Percentiles rank a stretch among this genome's conserved stretches.
Conservation (phyloP, 2,329 filamentous ascomycete genomes). For the Trichophyton verrucosum region DNA sequence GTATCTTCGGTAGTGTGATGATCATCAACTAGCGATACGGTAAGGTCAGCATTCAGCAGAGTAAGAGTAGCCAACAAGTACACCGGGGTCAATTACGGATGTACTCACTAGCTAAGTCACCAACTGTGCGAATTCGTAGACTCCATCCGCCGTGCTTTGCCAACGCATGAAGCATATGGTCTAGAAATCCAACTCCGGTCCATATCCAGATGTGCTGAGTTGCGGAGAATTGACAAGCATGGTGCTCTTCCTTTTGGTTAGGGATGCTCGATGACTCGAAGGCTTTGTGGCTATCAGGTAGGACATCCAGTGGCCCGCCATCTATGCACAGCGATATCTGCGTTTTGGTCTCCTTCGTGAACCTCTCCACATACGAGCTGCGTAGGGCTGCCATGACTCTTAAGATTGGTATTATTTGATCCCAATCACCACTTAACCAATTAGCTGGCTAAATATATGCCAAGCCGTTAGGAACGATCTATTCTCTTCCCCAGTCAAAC, state of each 20-base stretch:
- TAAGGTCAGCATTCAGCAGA: neutral
- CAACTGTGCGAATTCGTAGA: slow-evolving; percentile 66
- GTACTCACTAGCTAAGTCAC: slow-evolving; percentile 74
- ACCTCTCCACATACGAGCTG: slow-evolving; percentile 66
- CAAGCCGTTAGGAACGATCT: neutral
- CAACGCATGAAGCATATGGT: slow-evolving; percentile 96
- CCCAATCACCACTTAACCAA: neutral
- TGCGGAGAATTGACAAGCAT: slow-evolving; percentile 73
- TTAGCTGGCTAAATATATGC: neutral
- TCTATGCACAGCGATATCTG: slow-evolving; percentile 86
- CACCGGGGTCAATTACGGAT: neutral
- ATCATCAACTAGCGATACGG: slow-evolving; percentile 61
- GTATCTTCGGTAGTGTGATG: slow-evolving; percentile 97
- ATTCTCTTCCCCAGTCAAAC: neutral
- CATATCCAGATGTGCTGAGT: slow-evolving; percentile 77
- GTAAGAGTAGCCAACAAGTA: neutral
- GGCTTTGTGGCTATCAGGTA: slow-evolving; percentile 14
- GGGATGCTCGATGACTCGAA: slow-evolving; percentile 37
- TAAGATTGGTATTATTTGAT: neutral
- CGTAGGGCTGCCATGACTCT: slow-evolving; percentile 30
- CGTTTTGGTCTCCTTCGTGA: slow-evolving; percentile 98
- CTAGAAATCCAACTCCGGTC: slow-evolving; percentile 93
- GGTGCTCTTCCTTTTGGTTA: slow-evolving; percentile 40
- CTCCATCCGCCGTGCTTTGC: slow-evolving; percentile 96
- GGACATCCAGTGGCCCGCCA: slow-evolving; percentile 50